Base-by-base conservation (phyloP, 192 early-diverging fungal species). In the Coemansia sp. region DNA sequence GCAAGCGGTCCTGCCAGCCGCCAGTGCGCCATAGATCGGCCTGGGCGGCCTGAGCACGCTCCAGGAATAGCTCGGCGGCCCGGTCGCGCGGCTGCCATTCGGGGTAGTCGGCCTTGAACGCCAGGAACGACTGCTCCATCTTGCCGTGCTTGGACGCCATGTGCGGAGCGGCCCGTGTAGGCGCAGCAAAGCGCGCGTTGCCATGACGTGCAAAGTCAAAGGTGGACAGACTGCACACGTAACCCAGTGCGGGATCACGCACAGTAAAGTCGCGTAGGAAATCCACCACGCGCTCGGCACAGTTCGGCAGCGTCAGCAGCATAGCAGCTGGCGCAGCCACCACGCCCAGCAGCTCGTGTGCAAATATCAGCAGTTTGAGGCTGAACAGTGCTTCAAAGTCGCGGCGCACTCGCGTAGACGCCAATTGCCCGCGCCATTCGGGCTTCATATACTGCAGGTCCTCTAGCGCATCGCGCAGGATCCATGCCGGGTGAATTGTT, bases 111-210 rank as follows among this genome's bases (percentile, higher is more conserved):
- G 82, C 79, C 74, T 96, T 95, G 64, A 99, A 99, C 41, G 89
- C 90, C 51, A 99, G 47, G 54, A 99, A 94, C 4, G 88, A 91
- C 56, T 91, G 89, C 68, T 98, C 94, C 96, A 99, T 96, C 65
- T 99, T 99, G 23, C 92, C 95, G 39, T 90, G 80, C 44, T 92
- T 88, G 1, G 86, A 88, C 1, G 84, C 48, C 47, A 82, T 71
- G 17, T 84, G 74, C 10, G 83, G 83, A 32, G 80, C 68, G 5
- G 74, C 67, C 14, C 63, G 58, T 13, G 75, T 72, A 1, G 85
- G 87, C 2, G 86, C 91, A 1, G 90, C 88, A 54, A 90, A 93
- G 63, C 84, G 82, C 7, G 80, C 80, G 48, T 97, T 93, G 8
- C 96, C 96, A 51, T 94, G 85, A 26, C 80, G 67, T 51, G 81